Percentiles rank a stretch among this genome's conserved stretches.
Conservation (phyloP, 2,329 filamentous ascomycete genomes). For the Calonectria multiphialidica region DNA sequence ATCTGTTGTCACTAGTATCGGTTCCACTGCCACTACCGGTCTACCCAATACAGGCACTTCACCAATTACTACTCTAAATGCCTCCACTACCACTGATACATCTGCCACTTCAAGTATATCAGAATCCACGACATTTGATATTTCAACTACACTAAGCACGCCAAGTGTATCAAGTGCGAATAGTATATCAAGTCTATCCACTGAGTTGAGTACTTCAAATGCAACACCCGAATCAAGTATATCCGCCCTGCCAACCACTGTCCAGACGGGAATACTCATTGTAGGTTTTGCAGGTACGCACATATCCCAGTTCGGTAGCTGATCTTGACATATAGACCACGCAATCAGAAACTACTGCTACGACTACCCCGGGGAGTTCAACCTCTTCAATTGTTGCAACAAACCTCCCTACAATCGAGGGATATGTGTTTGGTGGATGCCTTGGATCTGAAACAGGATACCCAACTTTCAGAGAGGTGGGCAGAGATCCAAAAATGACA, state of each 20-base stretch:
- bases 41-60: background rate
- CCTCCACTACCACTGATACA: background rate
- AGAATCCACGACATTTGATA: too few relatives aligned
- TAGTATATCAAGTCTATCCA: too few relatives aligned
- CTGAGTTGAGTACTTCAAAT: too few relatives aligned
- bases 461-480: background rate
- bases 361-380: background rate
- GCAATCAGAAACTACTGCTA: background rate
- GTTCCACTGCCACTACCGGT: too few relatives aligned
- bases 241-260: too few relatives aligned
- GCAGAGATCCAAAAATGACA: background rate
- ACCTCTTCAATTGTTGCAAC: background rate
- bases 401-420: background rate
- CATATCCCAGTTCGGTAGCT: background rate
- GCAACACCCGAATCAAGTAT: too few relatives aligned
- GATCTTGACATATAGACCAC: background rate
- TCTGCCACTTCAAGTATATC: background rate
- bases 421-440: background rate
- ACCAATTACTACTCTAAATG: background rate
- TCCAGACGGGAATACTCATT: background rate
- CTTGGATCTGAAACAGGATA: background rate
- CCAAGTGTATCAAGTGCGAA: background rate
- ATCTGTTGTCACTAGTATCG: too few relatives aligned
- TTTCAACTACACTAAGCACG: background rate
- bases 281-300: background rate